Conservation (phyloP, 2,329 filamentous ascomycete species). For the Penicillium sp. region DNA sequence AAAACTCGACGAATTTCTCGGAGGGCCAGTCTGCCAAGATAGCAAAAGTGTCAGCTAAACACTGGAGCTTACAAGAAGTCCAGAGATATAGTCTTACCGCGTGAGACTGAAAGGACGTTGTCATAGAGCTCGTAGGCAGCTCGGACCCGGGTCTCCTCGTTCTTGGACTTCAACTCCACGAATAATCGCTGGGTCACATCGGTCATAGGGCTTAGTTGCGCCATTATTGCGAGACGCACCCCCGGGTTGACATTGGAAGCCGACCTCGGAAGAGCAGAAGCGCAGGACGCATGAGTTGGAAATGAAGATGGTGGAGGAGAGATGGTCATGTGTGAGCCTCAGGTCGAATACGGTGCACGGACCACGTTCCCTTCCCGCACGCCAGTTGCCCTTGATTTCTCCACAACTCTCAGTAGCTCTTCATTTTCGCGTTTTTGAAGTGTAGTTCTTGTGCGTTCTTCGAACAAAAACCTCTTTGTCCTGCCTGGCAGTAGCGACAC, state of each 20-base stretch:
- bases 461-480: not conserved
- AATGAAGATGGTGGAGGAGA: constrained; percentile 22
- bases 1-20: constrained; percentile 73
- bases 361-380: constrained; percentile 12
- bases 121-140: constrained; percentile 50
- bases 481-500: too few relatives aligned
- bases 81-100: constrained; percentile 36
- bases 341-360: constrained; percentile 24
- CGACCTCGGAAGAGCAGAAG: constrained; percentile 28
- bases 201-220: constrained; percentile 46
- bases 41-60: constrained; percentile 12
- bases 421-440: not conserved
- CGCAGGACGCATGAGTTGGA: constrained; percentile 18
- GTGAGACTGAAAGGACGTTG: constrained; percentile 45
- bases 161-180: constrained; percentile 57
- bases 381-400: not conserved
- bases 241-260: constrained; percentile 41
- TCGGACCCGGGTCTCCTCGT: constrained; percentile 49
- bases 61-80: not conserved
- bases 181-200: constrained; percentile 57
- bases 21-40: constrained; percentile 65
- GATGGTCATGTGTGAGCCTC: constrained; percentile 31
- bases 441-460: not conserved
- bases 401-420: not conserved
- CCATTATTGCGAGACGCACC: constrained; percentile 43